Base-by-base conservation (phyloP, 2,329 filamentous ascomycete genomes). In the Reticulascus tulasneorum region DNA sequence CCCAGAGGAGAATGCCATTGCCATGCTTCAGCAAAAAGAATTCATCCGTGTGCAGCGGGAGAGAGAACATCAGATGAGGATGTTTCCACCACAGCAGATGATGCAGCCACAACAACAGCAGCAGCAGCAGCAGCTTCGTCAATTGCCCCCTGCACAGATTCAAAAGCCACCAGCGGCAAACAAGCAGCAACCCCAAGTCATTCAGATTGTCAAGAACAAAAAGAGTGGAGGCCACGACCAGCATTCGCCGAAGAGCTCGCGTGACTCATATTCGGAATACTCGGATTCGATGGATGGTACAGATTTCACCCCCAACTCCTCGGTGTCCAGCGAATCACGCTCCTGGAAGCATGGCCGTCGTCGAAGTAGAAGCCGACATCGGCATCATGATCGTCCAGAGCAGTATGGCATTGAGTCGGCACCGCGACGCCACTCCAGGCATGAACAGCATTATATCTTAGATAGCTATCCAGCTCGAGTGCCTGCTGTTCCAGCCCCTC, bases 1-100 rank as follows among this genome's bases (percentile, higher is more conserved):
- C 16, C 42, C 45, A 1, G 53, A 52, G 2, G 56, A 56, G 7
- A 49, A 62, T 36, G 48, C 50, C 25, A 26, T 56, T 34, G 45
- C 37, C 19, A 53, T 61, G 45, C 43, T 20, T 7, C 22, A 27
- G 32, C 37, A 29, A 23, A 27, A 24, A 40, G 22, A 35, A 18
- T 15, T 13, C 16, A 40, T 33, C 13, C 29, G 18, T 21, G 22
- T 24, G 10, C 28, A 53, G 12, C 35, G 41, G 23, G 40, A 51
- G 17, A 46, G 18, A 13, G 41, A 45, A 18, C 35, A 39, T 25
- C 29, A 42, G 19, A 16, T 34, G 16, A 18, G n/a, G 31, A 30
- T 22, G 21, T 15, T 33, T 35, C 33, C 42, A 29, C 33, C 35
- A 5, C 38, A 36, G 5, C 40, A 29, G 12, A 28, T 20, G 12